A percentile compares a stretch with the other conserved stretches of the same genome.
Evolutionary conservation across 2,329 filamentous ascomycete species (phyloP).

Genomic region (Thielaviopsis populi): DNA sequence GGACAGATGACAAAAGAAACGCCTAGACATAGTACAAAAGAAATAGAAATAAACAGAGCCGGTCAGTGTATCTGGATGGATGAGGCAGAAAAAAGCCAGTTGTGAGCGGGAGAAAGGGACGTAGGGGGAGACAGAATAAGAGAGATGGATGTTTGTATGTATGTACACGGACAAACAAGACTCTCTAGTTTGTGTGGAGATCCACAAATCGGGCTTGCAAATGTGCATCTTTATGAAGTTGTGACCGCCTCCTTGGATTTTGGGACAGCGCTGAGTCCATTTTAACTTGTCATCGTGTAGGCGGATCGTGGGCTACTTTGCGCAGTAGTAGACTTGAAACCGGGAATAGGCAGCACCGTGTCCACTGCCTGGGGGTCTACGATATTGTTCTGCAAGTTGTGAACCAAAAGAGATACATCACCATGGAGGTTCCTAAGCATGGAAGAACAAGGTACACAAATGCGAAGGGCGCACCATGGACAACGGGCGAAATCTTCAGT

Average conservation of each 20-base stretch:
- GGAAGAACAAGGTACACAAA: constrained; percentile 35
- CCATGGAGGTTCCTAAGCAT: constrained; percentile 28
- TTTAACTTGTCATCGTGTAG: background rate
- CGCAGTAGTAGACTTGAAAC: background rate
- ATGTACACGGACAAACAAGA: background rate
- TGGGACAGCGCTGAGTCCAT: background rate
- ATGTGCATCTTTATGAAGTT: no score
- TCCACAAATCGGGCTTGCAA: no score
- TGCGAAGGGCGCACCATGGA: constrained; percentile 35
- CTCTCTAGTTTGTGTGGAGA: background rate
- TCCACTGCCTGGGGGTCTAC: background rate
- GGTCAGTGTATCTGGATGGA: no score
- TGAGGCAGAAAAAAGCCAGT: no score
- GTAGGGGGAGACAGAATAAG: no score
- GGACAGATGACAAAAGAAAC: no score
- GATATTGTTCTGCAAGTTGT: background rate
- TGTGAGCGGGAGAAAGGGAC: no score
- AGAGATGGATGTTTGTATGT: background rate
- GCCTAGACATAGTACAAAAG: no score
- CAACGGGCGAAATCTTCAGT: constrained; percentile 34
- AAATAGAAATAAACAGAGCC: no score
- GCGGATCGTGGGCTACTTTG: background rate
- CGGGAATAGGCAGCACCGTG: background rate
- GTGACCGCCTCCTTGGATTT: background rate
- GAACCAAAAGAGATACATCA: constrained; percentile 25